phyloP scores from a whole-genome alignment of 768 basidiomycete species.

The Leucogyrophana mollusca region DNA sequence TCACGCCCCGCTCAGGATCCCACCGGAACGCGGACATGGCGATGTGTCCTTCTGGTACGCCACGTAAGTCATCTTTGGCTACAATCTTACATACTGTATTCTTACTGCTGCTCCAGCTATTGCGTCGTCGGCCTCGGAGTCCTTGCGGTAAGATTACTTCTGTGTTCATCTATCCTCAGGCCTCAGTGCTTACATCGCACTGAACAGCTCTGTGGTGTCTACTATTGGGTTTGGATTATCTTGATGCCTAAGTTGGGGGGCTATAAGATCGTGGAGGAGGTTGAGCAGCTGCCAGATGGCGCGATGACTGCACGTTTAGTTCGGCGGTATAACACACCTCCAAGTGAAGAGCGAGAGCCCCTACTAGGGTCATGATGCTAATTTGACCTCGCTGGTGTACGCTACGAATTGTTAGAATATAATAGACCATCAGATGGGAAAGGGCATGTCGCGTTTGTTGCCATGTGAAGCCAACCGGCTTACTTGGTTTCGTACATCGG shows the following conservation, averaged over 20 bases:
- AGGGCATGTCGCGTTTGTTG: no score
- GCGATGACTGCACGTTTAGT: slow-evolving; percentile 33
- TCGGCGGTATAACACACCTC: slow-evolving; percentile 32
- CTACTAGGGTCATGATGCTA: no score
- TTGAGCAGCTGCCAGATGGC: slow-evolving; percentile 39
- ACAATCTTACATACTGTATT: not conserved
- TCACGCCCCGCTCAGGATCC: slow-evolving; percentile 21
- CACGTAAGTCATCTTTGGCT: slow-evolving; percentile 12
- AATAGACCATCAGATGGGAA: no score
- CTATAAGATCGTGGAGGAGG: slow-evolving; percentile 47
- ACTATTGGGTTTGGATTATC: slow-evolving; percentile 41
- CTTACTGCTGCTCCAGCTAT: slow-evolving; percentile 14
- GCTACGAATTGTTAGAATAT: no score
- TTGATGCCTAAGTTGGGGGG: slow-evolving; percentile 41
- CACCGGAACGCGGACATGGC: slow-evolving; percentile 23
- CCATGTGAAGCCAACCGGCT: no score
- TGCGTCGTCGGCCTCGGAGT: slow-evolving; percentile 26
- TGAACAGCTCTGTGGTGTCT: slow-evolving; percentile 19
- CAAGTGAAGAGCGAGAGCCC: no score
- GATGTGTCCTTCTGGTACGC: slow-evolving; percentile 32
- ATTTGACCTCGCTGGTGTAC: no score
- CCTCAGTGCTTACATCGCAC: not conserved
- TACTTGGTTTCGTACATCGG: no score
- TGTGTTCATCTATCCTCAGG: not conserved
- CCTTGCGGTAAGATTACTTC: slow-evolving; percentile 14